phyloP scores from a whole-genome alignment of 352 stramenopile species.

The Pythium plurisporium region DNA sequence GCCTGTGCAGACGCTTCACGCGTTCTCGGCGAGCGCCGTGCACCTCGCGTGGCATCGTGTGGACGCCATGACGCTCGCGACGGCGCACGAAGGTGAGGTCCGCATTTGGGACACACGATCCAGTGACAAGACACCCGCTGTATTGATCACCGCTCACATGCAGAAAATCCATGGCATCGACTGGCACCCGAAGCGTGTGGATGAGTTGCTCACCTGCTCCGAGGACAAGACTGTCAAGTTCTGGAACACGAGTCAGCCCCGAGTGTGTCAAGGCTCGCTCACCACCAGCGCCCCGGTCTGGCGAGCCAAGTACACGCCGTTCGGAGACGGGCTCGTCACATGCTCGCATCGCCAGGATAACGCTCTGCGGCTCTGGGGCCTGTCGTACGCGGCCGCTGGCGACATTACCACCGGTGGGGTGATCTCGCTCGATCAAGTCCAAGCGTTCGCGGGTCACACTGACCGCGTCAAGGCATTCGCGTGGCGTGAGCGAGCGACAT shows the following conservation, averaged over 20 bases:
- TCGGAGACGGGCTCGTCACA: slow-evolving; percentile 79
- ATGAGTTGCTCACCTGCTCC: slow-evolving; percentile 82
- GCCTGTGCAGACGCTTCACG: slow-evolving; percentile 63
- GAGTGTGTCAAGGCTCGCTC: slow-evolving; percentile 56
- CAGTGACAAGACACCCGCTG: slow-evolving; percentile 44
- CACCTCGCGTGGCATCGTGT: slow-evolving; percentile 79
- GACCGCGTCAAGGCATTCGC: slow-evolving; percentile 65
- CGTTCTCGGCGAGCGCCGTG: slow-evolving; percentile 61
- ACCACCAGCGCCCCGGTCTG: slow-evolving; percentile 60
- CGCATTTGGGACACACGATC: slow-evolving; percentile 70
- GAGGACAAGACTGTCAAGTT: slow-evolving; percentile 85
- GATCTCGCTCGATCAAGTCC: slow-evolving; percentile 44
- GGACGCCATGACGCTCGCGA: slow-evolving; percentile 63
- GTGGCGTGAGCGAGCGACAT: slow-evolving; percentile 39
- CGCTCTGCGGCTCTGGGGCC: slow-evolving; percentile 58
- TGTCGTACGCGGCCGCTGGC: slow-evolving; percentile 28
- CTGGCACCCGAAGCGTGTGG: slow-evolving; percentile 70
- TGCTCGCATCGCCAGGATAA: slow-evolving; percentile 63
- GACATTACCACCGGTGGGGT: slow-evolving; percentile 16
- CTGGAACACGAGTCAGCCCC: slow-evolving; percentile 66
- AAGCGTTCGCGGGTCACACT: slow-evolving; percentile 56
- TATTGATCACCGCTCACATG: slow-evolving; percentile 74
- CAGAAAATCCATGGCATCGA: slow-evolving; percentile 82
- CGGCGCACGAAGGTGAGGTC: slow-evolving; percentile 75
- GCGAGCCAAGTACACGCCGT: slow-evolving; percentile 71